Conservation (phyloP, 1,139 yeast species). For the Hanseniaspora sp. region DNA sequence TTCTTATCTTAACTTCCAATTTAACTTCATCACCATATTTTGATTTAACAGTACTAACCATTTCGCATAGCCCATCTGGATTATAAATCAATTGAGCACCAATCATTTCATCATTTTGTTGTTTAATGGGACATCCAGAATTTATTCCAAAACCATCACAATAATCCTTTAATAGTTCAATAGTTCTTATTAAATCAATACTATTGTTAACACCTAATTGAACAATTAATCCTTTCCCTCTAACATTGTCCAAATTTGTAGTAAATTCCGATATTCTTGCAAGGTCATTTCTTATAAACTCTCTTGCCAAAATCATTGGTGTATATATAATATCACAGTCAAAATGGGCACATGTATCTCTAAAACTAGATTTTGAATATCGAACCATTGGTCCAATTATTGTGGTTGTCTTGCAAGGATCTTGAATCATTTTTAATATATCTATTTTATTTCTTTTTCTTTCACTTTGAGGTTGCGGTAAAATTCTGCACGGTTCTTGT, state of each 20-base stretch:
- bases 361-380: conserved; percentile 84
- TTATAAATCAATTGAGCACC: conserved; percentile 91
- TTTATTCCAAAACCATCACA: conserved; percentile 91
- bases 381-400: conserved; percentile 97
- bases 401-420: conserved; percentile 19
- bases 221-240: conserved; percentile 48
- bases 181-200: conserved; percentile 70
- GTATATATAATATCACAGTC: conserved; percentile 76
- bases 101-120: conserved; percentile 88
- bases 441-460: conserved; percentile 4
- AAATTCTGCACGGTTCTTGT: conserved; percentile 10
- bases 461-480: neutral
- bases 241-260: conserved; percentile 52
- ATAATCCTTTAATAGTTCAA: conserved; percentile 77
- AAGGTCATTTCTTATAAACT: conserved; percentile 71
- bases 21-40: conserved; percentile 59
- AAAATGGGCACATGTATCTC: conserved; percentile 67
- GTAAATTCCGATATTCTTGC: conserved; percentile 81
- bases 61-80: conserved; percentile 65
- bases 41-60: conserved; percentile 74
- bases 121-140: conserved; percentile 95
- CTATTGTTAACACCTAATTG: conserved; percentile 89
- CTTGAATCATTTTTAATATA: neutral
- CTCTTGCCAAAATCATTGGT: conserved; percentile 93
- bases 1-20: conserved; percentile 82